Conservation (phyloP, 441 rosid species). For the Kokia cookei region DNA sequence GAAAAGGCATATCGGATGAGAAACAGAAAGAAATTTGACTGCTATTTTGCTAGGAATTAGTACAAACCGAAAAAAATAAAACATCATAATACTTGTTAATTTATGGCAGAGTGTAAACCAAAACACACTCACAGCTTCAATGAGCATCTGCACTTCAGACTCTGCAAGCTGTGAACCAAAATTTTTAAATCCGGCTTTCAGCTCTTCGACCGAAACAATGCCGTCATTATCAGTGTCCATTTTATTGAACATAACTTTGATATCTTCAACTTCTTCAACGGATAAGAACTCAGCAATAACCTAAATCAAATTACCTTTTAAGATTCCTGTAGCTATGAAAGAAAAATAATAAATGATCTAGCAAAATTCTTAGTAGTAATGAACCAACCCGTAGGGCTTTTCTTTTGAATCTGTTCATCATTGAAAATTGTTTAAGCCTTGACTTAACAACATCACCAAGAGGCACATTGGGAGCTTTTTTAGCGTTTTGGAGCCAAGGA, state of each 20-base stretch:
- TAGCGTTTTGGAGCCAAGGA: conserved; percentile 68
- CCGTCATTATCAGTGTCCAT: conserved; percentile 32
- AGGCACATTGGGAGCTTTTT: conserved; percentile 90
- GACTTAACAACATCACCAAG: conserved; percentile 98
- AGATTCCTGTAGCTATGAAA: conserved; percentile 7
- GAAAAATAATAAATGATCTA: not conserved
- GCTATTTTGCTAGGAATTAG: not conserved
- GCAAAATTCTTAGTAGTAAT: not conserved
- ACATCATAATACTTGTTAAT: not conserved
- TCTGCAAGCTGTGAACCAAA: conserved; percentile 85
- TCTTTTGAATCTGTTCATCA: conserved; percentile 99
- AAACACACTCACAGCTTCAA: conserved; percentile 80
- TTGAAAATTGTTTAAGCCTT: conserved; percentile 92
- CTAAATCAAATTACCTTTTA: conserved; percentile 31
- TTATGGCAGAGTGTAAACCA: not conserved
- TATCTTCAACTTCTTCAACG: conserved; percentile 82
- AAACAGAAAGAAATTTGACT: not conserved
- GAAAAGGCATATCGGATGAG: not conserved
- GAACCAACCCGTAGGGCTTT: conserved; percentile 54
- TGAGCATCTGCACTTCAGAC: conserved; percentile 92
- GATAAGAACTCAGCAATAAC: conserved; percentile 97
- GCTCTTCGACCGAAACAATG: conserved; percentile 70
- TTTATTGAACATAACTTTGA: conserved; percentile 88
- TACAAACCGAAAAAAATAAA: not conserved
- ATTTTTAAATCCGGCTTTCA: conserved; percentile 78